Conservation (phyloP, 768 basidiomycete species). For the Rhodosporidiobolus odoratus region DNA sequence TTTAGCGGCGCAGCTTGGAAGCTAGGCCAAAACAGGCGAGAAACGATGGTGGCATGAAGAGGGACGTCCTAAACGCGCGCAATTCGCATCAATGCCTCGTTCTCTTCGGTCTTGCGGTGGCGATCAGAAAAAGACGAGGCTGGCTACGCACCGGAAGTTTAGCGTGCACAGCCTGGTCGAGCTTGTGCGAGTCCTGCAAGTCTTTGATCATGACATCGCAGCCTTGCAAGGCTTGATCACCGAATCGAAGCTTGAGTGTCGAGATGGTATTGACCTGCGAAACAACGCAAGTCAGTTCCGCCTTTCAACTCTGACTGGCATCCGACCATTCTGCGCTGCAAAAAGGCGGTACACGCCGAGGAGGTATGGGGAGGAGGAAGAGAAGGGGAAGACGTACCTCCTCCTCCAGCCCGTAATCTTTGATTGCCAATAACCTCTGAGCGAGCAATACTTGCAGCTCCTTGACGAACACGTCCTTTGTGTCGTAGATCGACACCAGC, state of each 20-base stretch:
- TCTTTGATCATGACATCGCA: constrained; percentile 99
- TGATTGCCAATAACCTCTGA: constrained; percentile 72
- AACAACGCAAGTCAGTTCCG: neutral
- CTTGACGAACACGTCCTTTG: constrained; percentile 90
- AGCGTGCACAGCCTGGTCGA: constrained; percentile 74
- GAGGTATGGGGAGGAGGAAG: too few species aligned
- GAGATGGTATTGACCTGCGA: constrained; percentile 81
- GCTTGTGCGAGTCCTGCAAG: constrained; percentile 87
- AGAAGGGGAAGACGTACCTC: constrained; percentile 50
- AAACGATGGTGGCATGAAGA: constrained; percentile 84
- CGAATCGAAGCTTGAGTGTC: constrained; percentile 90
- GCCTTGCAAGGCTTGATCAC: constrained; percentile 82
- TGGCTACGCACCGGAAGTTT: constrained; percentile 51
- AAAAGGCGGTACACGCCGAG: too few species aligned
- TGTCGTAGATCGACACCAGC: constrained; percentile 94
- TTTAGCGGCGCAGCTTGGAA: constrained; percentile 64
- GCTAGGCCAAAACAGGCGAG: constrained; percentile 89
- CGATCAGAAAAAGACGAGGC: neutral
- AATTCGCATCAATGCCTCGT: neutral
- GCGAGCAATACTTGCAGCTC: constrained; percentile 89
- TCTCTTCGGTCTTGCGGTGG: neutral
- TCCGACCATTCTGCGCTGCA: too few species aligned
- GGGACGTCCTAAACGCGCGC: constrained; percentile 53
- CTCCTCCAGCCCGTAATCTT: constrained; percentile 70
- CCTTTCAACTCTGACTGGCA: neutral